Evolutionary conservation across 2,329 filamentous ascomycete species (phyloP), one percentile per base, ranked within the genome.

Genomic region (Sarocladium oryzae): DNA sequence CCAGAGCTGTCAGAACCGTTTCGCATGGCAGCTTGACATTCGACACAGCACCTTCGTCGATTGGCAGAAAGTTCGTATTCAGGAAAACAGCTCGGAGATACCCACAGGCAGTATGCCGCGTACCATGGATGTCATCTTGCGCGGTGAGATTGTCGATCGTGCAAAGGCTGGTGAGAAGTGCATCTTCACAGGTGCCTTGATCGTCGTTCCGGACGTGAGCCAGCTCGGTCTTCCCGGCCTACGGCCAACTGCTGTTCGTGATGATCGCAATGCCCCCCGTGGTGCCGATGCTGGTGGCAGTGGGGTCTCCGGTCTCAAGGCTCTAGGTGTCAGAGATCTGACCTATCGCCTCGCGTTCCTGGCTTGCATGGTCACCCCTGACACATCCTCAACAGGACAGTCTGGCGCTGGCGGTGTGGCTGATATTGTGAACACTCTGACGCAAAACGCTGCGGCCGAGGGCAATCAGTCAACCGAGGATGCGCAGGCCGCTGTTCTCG

Each of bases 91-190:
- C 58, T 92, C 92, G 3, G 93, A 99, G 66, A 99, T 99, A 33
- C 93, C 93, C 0, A 99, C 93, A 0, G 93, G 93, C 51, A 96
- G 91, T 71, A 99, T 99, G 93, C 93, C 93, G 21, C 82, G 93
- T 54, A 99, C 93, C 2, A 93, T 99, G 82, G 93, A 99, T 62
- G 87, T 99, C 37, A 96, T 99, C 58, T 71, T 99, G 30, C 85
- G 93, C 54, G 93, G 93, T 62, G 93, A 99, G 67, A 96, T 99
- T 73, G 93, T 99, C 23, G 93, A 99, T 62, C 84, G 93, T 49
- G 91, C 92, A 50, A 97, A 97, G 73, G 93, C 93, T 46, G 93
- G 93, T 56, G 93, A 99, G 70, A 96, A 95, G 70, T 99, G 93
- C 67, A 89, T 99, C 62, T 99, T 99, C 68, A 97, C 92, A 0